Evolutionary conservation across 768 basidiomycete genomes (phyloP).

Genomic region (Hemileccinum impolitum): DNA sequence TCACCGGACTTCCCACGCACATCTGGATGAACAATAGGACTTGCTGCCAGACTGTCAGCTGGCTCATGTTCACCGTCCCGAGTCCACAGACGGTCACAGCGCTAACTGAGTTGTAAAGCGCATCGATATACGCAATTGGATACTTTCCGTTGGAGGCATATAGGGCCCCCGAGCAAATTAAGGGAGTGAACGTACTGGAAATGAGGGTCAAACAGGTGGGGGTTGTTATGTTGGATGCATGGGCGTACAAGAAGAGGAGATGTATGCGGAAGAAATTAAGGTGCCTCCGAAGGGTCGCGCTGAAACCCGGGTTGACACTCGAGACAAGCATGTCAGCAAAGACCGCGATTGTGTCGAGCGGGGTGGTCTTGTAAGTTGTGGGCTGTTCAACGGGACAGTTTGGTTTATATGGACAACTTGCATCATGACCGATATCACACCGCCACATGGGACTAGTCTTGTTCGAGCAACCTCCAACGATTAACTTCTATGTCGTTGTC

Average conservation of each 20-base stretch:
- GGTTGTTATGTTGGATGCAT: slow-evolving; percentile 3
- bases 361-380: background rate
- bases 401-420: background rate
- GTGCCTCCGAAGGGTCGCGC: slow-evolving; percentile 35
- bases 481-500: slow-evolving; percentile 8
- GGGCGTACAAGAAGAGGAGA: slow-evolving; percentile 56
- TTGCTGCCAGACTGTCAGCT: slow-evolving; percentile 69
- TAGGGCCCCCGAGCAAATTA: slow-evolving; percentile 76
- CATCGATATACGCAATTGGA: slow-evolving; percentile 72
- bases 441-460: background rate
- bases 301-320: slow-evolving; percentile 9
- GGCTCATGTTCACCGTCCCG: slow-evolving; percentile 64
- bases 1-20: slow-evolving; percentile 70
- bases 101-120: slow-evolving; percentile 73
- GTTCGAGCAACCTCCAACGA: background rate
- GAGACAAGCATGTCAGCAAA: slow-evolving; percentile 6
- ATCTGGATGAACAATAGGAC: slow-evolving; percentile 70
- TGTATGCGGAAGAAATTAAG: slow-evolving; percentile 71
- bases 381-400: background rate
- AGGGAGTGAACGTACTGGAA: slow-evolving; percentile 68
- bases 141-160: slow-evolving; percentile 78
- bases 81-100: slow-evolving; percentile 80
- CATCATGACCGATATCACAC: background rate
- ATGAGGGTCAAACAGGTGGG: slow-evolving; percentile 2
- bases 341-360: background rate